Evolutionary conservation across 192 early-diverging fungal species (phyloP).

Genomic region (Gigaspora rosea): DNA sequence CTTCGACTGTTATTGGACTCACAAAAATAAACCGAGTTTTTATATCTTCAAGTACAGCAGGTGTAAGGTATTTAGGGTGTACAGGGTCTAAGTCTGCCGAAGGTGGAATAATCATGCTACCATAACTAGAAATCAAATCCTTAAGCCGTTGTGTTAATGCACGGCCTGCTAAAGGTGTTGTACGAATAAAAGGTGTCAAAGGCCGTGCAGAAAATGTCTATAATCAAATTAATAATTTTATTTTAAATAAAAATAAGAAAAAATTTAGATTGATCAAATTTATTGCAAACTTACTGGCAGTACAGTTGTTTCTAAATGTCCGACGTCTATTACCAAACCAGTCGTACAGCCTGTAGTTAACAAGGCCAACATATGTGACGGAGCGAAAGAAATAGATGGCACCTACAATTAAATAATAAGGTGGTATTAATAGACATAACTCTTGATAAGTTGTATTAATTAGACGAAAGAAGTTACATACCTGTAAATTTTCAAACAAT

Average conservation of each 20-base stretch:
- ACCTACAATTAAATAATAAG: conserved; percentile 48
- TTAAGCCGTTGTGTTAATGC: conserved; percentile 61
- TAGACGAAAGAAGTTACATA: conserved; percentile 20
- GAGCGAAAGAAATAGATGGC: conserved; percentile 77
- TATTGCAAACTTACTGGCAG: conserved; percentile 63
- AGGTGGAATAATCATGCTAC: conserved; percentile 48
- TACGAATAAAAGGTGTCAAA: conserved; percentile 61
- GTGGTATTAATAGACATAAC: not conserved
- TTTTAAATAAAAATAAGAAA: not conserved
- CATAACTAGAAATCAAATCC: conserved; percentile 47
- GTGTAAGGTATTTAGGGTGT: conserved; percentile 52
- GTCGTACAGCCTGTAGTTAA: conserved; percentile 73
- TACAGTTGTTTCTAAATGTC: conserved; percentile 72
- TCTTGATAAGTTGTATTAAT: not conserved
- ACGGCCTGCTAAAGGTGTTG: conserved; percentile 67
- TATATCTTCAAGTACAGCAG: conserved; percentile 64
- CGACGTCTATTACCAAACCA: conserved; percentile 88
- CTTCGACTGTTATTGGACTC: conserved; percentile 48
- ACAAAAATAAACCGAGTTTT: conserved; percentile 67
- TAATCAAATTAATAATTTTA: not conserved
- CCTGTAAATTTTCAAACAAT: conserved; percentile 76
- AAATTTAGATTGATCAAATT: too few relatives aligned
- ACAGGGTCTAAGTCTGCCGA: conserved; percentile 44
- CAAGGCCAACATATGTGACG: conserved; percentile 69
- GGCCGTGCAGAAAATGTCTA: conserved; percentile 72